These are phyloP conservation scores for Rubia occidens DNA, from an alignment of 305 asterid genomes.

Conservation along the genomic window DNA sequence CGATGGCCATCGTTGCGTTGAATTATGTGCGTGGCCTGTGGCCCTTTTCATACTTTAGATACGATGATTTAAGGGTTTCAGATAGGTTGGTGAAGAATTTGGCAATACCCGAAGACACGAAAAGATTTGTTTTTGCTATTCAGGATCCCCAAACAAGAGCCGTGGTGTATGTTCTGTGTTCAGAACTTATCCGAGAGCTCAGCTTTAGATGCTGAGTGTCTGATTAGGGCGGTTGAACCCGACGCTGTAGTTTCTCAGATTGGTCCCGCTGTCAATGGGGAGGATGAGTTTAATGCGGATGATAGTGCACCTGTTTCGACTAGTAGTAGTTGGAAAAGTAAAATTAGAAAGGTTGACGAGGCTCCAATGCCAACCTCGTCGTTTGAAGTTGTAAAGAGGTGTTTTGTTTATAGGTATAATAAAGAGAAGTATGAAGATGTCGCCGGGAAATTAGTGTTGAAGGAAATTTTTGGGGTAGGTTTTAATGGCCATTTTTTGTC, in stretches of 20 bases:
- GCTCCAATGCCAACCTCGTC: conserved; percentile 65
- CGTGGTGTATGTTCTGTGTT: conserved; percentile 56
- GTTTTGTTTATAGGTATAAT: conserved; percentile 54
- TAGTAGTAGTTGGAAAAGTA: conserved; percentile 4
- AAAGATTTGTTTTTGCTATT: conserved; percentile 71
- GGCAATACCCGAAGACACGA: conserved; percentile 62
- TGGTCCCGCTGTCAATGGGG: conserved; percentile 22
- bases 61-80: conserved; percentile 61
- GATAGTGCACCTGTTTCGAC: conserved; percentile 11
- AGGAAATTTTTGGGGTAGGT: conserved; percentile 77
- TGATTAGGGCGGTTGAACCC: conserved; percentile 65
- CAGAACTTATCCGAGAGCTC: conserved; percentile 87
- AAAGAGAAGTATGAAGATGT: conserved; percentile 65
- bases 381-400: conserved; percentile 62
- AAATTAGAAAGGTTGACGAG: conserved; percentile 23
- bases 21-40: conserved; percentile 48
- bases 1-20: conserved; percentile 28
- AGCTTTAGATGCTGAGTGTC: conserved; percentile 60
- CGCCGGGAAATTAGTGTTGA: conserved; percentile 70
- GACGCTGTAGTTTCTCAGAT: conserved; percentile 86
- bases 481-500: conserved; percentile 57
- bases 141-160: conserved; percentile 53
- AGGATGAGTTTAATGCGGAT: conserved; percentile 19
- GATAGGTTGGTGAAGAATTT: conserved; percentile 54
- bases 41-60: conserved; percentile 51